These are phyloP conservation scores for Lachancea thermotolerans DNA, from an alignment of 805 yeast genomes.

Conservation along the genomic window DNA sequence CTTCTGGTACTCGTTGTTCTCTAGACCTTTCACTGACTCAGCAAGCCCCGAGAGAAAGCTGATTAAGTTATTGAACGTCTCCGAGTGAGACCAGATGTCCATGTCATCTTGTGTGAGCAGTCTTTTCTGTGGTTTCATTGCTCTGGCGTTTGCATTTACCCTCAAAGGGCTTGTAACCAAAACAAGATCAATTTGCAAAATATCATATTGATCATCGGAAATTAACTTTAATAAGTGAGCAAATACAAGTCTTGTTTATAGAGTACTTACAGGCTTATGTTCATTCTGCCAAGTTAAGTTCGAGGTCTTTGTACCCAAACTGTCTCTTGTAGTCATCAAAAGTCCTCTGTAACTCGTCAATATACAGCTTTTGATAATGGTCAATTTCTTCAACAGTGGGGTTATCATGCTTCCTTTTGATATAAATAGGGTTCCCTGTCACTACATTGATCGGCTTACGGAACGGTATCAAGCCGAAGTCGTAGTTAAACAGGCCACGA, in stretches of 20 bases:
- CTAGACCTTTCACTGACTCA: constrained; percentile 53
- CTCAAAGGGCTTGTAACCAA: not conserved
- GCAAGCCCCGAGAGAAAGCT: constrained; percentile 54
- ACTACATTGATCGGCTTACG: constrained; percentile 75
- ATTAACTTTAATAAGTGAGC: not conserved
- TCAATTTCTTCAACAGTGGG: constrained; percentile 49
- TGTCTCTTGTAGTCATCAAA: constrained; percentile 60
- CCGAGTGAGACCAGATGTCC: constrained; percentile 48
- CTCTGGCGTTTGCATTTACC: not conserved
- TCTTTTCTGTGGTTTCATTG: constrained; percentile 36
- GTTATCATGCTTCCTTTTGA: constrained; percentile 40
- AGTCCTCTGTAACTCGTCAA: constrained; percentile 52
- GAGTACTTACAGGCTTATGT: not conserved
- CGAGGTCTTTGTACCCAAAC: constrained; percentile 31
- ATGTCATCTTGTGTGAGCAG: constrained; percentile 56
- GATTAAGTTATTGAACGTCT: constrained; percentile 44
- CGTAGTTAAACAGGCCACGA: constrained; percentile 86
- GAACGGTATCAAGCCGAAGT: constrained; percentile 84
- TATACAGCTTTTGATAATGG: constrained; percentile 65
- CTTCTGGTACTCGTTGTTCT: constrained; percentile 43
- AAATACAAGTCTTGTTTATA: not conserved
- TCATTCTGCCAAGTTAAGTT: constrained; percentile 24
- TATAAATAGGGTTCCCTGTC: constrained; percentile 58
- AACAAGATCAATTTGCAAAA: not conserved
- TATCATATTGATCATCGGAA: not conserved